These are phyloP conservation scores for Colletotrichum shisoi DNA, from an alignment of 2,329 filamentous ascomycete genomes.

Conservation along the genomic window DNA sequence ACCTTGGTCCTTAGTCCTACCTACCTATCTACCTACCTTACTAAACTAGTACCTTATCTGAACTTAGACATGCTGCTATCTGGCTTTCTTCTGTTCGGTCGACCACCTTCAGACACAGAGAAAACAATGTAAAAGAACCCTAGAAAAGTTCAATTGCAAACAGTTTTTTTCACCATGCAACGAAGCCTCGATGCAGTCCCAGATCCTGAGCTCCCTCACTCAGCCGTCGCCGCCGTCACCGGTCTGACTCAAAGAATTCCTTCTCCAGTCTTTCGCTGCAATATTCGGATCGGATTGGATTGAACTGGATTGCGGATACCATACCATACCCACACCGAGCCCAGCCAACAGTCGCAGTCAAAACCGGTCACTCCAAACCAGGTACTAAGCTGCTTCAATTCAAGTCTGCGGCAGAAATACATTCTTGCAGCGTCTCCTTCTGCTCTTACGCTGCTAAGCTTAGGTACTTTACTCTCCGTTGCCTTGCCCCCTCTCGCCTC, in stretches of 20 bases:
- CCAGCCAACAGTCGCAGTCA: background rate
- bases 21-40: background rate
- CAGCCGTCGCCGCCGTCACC: background rate
- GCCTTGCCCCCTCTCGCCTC: background rate
- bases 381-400: background rate
- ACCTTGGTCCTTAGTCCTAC: background rate
- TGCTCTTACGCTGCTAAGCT: too few species aligned
- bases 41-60: too few species aligned
- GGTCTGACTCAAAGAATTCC: slow-evolving; percentile 10
- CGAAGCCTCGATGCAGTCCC: background rate
- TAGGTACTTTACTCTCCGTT: background rate
- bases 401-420: background rate
- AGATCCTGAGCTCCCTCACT: background rate
- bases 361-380: background rate
- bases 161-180: background rate
- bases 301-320: background rate
- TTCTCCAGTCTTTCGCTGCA: background rate
- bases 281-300: background rate
- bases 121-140: background rate
- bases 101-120: background rate
- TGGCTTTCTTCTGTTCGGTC: background rate
- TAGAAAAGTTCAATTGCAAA: background rate
- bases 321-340: background rate
- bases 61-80: background rate
- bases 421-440: background rate